Base-by-base conservation (phyloP, 2,329 filamentous ascomycete species). In the Keithomyces neogunnii region DNA sequence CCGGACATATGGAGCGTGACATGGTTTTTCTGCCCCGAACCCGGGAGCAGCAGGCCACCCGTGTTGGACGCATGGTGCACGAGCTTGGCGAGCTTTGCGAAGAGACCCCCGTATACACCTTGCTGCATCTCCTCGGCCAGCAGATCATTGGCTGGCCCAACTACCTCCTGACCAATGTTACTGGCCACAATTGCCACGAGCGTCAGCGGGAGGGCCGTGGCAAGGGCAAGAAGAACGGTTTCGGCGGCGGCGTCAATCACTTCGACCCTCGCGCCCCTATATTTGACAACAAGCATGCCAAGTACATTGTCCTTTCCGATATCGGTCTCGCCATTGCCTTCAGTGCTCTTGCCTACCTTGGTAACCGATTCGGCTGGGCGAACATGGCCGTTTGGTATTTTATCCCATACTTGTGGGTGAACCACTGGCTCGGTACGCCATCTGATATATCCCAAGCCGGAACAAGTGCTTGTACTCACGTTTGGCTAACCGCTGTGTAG, bases 21-120 rank as follows among this genome's bases (percentile, higher is more conserved):
- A 99, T 99, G 93, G 93, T 97, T 57, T 97, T 96, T 68, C 78
- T 97, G n/a, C 93, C 93, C 54, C 89, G 89, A 73, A 96, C 90
- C 51, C 85, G 91, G 53, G 83, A 93, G 59, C 74, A 87, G 66
- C 91, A 88, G 64, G 89, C 90, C 58, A 78, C 77, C 55, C 85
- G 86, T 53, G 69, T 92, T 54, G 89, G 90, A 63, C 81, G 78
- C 62, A 63, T 91, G 53, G 75, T 79, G 49, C 89, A 96, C 69
- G 89, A 97, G 73, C 73, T 99, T 53, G 74, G 81, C 53, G 92
- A 99, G 74, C 78, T 99, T 54, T 85, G 88, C 60, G 93, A 99
- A 78, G 93, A 99, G 76, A 95, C 93, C 1, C 93, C 93, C 47
- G 84, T 95, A 62, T 81, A 81, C 60, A 96, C 90, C 53, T 76